A percentile compares a stretch with the other conserved stretches of the same genome.
phyloP scores from a whole-genome alignment of 73 alveolate genomes.

The Paramecium sonneborni region DNA sequence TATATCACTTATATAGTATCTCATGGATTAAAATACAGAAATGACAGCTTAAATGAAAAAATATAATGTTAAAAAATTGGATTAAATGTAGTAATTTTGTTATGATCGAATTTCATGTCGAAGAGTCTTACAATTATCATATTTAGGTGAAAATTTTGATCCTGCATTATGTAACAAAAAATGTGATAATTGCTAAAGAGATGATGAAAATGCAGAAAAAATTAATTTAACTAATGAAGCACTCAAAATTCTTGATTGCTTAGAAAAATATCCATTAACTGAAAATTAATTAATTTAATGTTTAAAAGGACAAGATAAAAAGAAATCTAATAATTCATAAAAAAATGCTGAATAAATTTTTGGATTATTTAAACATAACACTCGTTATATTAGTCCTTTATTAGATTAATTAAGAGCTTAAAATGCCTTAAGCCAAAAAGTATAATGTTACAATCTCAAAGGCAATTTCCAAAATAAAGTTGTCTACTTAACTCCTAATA shows the following conservation, averaged over 20 bases:
- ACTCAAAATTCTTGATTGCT: neutral
- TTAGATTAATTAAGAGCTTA: neutral
- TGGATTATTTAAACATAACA: neutral
- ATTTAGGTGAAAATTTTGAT: slow-evolving; percentile 71
- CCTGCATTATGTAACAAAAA: slow-evolving; percentile 51
- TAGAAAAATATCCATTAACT: neutral
- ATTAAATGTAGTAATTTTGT: slow-evolving; percentile 33
- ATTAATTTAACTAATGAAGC: slow-evolving; percentile 27
- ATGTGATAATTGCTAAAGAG: slow-evolving; percentile 62
- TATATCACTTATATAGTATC: neutral
- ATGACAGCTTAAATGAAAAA: slow-evolving; percentile 25
- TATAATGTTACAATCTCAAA: neutral
- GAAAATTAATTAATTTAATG: neutral
- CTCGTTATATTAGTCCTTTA: neutral
- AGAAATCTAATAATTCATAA: neutral
- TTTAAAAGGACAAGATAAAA: slow-evolving; percentile 44
- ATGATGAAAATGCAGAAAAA: neutral
- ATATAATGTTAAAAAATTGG: neutral
- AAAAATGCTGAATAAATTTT: neutral
- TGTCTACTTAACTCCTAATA: neutral
- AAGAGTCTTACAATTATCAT: slow-evolving; percentile 60
- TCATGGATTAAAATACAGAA: slow-evolving; percentile 37
- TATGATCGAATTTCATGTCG: slow-evolving; percentile 60
- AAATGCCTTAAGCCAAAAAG: neutral
- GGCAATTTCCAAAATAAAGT: slow-evolving; percentile 7